Evolutionary conservation across 108 stramenopile genomes (phyloP).

Genomic region (Asterionellopsis glacialis): DNA sequence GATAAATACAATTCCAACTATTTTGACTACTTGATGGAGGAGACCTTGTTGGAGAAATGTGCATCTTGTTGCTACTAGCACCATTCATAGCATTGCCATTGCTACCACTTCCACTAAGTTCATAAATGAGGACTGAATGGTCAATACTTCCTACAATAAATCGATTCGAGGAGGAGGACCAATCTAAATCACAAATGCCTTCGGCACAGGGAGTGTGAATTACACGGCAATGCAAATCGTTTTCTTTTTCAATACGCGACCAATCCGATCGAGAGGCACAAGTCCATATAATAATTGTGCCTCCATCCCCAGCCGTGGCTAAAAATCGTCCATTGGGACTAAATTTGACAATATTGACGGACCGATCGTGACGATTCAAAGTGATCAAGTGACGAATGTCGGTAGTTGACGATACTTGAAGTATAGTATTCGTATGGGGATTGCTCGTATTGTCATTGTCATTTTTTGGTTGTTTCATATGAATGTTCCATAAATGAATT

Average conservation of each 20-base stretch:
- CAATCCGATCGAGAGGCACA: slow-evolving; percentile 56
- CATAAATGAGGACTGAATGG: slow-evolving; percentile 47
- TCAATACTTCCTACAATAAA: slow-evolving; percentile 75
- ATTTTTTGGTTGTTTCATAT: slow-evolving; percentile 9
- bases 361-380: slow-evolving; percentile 54
- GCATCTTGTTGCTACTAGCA: slow-evolving; percentile 25
- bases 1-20: slow-evolving; percentile 64
- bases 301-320: slow-evolving; percentile 85
- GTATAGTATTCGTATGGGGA: slow-evolving; percentile 11
- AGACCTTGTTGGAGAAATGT: no score
- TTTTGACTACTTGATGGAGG: no score
- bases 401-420: slow-evolving; percentile 18
- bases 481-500: slow-evolving; percentile 77
- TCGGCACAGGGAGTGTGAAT: slow-evolving; percentile 46
- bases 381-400: slow-evolving; percentile 59
- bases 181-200: slow-evolving; percentile 70
- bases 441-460: slow-evolving; percentile 5
- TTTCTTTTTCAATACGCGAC: slow-evolving; percentile 38
- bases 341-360: slow-evolving; percentile 66
- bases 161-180: slow-evolving; percentile 68
- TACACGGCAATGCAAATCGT: slow-evolving; percentile 53
- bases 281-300: slow-evolving; percentile 62
- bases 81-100: slow-evolving; percentile 21
- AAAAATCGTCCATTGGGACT: slow-evolving; percentile 81
- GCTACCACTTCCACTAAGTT: slow-evolving; percentile 25